Percentiles rank a stretch among this genome's conserved stretches.
These are phyloP conservation scores for Cystofilobasidium bisporidii DNA, from an alignment of 768 basidiomycete genomes.

Conservation along the genomic window DNA sequence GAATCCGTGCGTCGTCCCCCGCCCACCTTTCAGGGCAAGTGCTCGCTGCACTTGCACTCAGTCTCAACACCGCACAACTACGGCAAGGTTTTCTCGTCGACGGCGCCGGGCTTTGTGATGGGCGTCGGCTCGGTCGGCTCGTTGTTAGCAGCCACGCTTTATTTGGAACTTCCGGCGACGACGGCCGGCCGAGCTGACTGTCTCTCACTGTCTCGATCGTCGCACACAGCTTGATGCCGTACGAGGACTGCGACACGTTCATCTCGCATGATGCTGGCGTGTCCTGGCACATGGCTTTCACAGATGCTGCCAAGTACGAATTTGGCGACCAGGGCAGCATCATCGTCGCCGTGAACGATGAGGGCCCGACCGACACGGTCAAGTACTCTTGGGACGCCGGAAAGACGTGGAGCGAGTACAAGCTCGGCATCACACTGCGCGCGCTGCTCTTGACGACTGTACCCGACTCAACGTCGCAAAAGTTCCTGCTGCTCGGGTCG, in stretches of 20 bases:
- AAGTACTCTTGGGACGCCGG: conserved; percentile 77
- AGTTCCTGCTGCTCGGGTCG: conserved; percentile 80
- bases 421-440: conserved; percentile 60
- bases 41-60: conserved; percentile 84
- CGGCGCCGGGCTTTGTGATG: conserved; percentile 90
- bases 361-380: conserved; percentile 59
- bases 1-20: too few relatives aligned
- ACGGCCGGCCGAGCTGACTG: conserved; percentile 53
- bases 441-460: conserved; percentile 74
- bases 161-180: conserved; percentile 28
- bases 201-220: background rate
- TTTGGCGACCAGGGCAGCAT: conserved; percentile 87
- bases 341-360: conserved; percentile 70
- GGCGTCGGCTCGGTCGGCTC: conserved; percentile 82
- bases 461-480: conserved; percentile 91
- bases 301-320: conserved; percentile 83
- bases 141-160: conserved; percentile 1
- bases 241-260: conserved; percentile 78
- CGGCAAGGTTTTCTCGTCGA: conserved; percentile 86
- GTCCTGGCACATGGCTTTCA: conserved; percentile 67
- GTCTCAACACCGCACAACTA: conserved; percentile 88
- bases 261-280: conserved; percentile 80
- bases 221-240: conserved; percentile 3
- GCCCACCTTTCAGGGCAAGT: conserved; percentile 44
- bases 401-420: conserved; percentile 60